Evolutionary conservation across 192 early-diverging fungal species (phyloP).

Genomic region (Coemansia sp.): DNA sequence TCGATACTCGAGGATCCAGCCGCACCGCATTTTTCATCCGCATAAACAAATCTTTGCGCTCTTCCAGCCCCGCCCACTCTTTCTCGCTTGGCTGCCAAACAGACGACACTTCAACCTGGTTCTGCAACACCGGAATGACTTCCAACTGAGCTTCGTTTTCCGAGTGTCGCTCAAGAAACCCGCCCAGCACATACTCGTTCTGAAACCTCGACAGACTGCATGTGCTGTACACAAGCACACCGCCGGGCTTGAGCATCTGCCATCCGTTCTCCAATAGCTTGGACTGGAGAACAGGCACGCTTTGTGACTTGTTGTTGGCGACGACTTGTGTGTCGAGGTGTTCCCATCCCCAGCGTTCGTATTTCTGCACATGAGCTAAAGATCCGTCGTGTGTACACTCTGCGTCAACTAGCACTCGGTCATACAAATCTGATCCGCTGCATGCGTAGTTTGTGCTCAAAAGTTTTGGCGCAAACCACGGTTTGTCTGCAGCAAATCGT

Average conservation of each 20-base stretch:
- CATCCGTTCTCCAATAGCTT: slow-evolving; percentile 75
- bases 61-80: slow-evolving; percentile 17
- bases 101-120: not conserved
- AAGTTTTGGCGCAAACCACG: slow-evolving; percentile 76
- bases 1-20: slow-evolving; percentile 43
- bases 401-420: slow-evolving; percentile 68
- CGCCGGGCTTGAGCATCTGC: slow-evolving; percentile 68
- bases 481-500: slow-evolving; percentile 20
- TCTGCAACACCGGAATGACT: slow-evolving; percentile 5
- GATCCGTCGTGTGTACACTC: slow-evolving; percentile 95
- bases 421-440: slow-evolving; percentile 55
- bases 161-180: slow-evolving; percentile 63
- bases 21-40: slow-evolving; percentile 33
- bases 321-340: not conserved
- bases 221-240: slow-evolving; percentile 86
- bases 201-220: slow-evolving; percentile 75
- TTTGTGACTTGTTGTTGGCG: slow-evolving; percentile 65
- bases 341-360: slow-evolving; percentile 61
- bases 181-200: slow-evolving; percentile 82
- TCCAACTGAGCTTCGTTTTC: slow-evolving; percentile 33
- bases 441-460: slow-evolving; percentile 63
- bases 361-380: slow-evolving; percentile 74
- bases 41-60: slow-evolving; percentile 8
- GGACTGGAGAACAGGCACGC: slow-evolving; percentile 59
- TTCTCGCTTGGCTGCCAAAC: slow-evolving; percentile 14